Base-by-base conservation (phyloP, 2,329 filamentous ascomycete species). In the Hyphodiscus sp. region DNA sequence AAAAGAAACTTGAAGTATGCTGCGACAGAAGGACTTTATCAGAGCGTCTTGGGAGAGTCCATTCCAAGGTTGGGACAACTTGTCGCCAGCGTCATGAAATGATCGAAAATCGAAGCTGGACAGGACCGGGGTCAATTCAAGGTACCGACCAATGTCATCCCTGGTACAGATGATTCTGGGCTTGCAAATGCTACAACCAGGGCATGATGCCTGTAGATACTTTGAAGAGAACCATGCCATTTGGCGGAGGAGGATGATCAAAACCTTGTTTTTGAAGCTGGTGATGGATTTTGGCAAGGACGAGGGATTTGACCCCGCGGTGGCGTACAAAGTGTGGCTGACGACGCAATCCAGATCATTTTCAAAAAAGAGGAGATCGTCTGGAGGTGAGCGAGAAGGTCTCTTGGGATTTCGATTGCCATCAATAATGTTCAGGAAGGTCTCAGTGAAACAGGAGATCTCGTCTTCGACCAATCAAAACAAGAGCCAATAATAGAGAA, bases 41-140 rank as follows among this genome's bases (percentile, higher is more conserved):
- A 41, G 10, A n/a, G 20, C 11, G 30, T 41, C 23, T 19, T 49
- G n/a, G 29, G 11, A 38, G 9, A n/a, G 41, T 41, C 43, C n/a
- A 19, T 51, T n/a, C 45, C 20, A 55, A 51, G 44, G 33, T 47
- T 47, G 16, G 46, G 43, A 19, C 43, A 47, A 7, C 19, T n/a
- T 19, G 3, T 20, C 29, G 41, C 33, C 41, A 51, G 23, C 44
- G 45, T 45, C 42, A 48, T 41, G 47, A 20, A 50, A 30, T 15
- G 10, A 38, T 38, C 33, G 38, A 50, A 41, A 20, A 30, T 20
- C 43, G 46, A 26, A 44, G 45, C 20, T 10, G 41, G 26, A n/a
- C n/a, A 20, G 20, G 13, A 43, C 52, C 30, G 47, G 55, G 52
- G 50, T 50, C 46, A 23, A 47, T 52, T 57, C 55, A 57, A 57